A percentile compares a stretch with the other conserved stretches of the same genome.
phyloP scores from a whole-genome alignment of 345 rosid species.

The Eucalyptus regnans region DNA sequence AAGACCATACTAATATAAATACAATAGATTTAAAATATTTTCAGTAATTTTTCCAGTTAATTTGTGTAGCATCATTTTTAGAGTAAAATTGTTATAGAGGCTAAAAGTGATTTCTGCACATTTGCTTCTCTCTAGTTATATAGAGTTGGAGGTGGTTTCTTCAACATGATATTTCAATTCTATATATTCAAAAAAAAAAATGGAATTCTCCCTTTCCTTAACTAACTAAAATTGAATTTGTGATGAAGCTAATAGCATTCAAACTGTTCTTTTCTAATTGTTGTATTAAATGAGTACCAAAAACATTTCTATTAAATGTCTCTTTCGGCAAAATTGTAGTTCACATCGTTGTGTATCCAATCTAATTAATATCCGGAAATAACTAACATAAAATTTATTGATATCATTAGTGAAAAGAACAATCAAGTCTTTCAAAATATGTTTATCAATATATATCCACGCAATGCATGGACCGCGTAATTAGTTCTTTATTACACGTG shows the following conservation, averaged over 20 bases:
- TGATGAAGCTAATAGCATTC: not conserved
- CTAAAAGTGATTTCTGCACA: not conserved
- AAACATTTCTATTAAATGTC: not conserved
- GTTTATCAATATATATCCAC: not conserved
- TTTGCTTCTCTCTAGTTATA: not conserved
- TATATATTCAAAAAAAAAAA: not conserved
- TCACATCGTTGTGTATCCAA: not conserved
- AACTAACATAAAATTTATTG: not conserved
- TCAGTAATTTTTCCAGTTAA: not conserved
- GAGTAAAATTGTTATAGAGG: not conserved
- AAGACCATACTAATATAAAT: not conserved
- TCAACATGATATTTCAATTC: not conserved
- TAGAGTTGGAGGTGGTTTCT: not conserved
- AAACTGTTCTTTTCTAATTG: not conserved
- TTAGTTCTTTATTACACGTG: not conserved
- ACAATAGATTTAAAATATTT: not conserved
- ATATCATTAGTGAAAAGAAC: not conserved
- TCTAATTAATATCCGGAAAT: not conserved
- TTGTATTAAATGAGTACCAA: not conserved
- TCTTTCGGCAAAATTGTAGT: not conserved
- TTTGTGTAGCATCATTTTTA: not conserved
- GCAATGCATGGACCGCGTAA: accelerated
- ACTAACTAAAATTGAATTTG: not conserved
- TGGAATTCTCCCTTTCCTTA: not conserved
- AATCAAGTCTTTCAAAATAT: not conserved